Evolutionary conservation across 2,329 filamentous ascomycete genomes (phyloP).

Genomic region (Ophiosphaerella korrae): DNA sequence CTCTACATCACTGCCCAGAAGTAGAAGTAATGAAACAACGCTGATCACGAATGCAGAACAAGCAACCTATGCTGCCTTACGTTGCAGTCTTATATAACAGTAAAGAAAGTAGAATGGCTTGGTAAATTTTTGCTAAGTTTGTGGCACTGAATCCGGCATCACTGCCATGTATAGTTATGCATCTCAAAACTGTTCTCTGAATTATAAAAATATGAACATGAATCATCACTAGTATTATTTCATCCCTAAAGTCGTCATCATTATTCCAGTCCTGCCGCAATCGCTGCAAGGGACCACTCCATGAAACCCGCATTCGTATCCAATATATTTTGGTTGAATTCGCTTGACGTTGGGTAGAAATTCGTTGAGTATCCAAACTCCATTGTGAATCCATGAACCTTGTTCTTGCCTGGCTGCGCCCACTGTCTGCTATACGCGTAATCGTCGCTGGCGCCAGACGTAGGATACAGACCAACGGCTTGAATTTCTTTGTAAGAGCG

Average conservation of each 20-base stretch:
- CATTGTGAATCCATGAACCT: constrained; percentile 49
- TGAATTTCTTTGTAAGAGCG: constrained; percentile 40
- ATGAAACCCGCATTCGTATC: constrained; percentile 50
- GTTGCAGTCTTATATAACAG: too few species aligned
- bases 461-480: constrained; percentile 46
- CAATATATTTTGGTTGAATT: constrained; percentile 49
- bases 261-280: constrained; percentile 34
- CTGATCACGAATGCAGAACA: too few species aligned
- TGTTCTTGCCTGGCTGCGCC: constrained; percentile 42
- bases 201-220: background rate
- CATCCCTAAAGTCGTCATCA: background rate
- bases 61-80: too few species aligned
- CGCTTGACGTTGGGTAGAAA: constrained; percentile 48
- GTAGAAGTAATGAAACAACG: too few species aligned
- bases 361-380: constrained; percentile 49
- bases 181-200: too few species aligned
- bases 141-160: too few species aligned
- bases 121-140: too few species aligned
- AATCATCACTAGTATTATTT: background rate
- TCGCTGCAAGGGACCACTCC: constrained; percentile 48
- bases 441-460: constrained; percentile 47
- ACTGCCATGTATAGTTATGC: too few species aligned
- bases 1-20: too few species aligned
- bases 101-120: too few species aligned
- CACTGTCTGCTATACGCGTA: constrained; percentile 48